Percentiles rank a stretch among this genome's conserved stretches.
phyloP scores from a whole-genome alignment of 2,329 filamentous ascomycete genomes.

The Phialophora chinensis region DNA sequence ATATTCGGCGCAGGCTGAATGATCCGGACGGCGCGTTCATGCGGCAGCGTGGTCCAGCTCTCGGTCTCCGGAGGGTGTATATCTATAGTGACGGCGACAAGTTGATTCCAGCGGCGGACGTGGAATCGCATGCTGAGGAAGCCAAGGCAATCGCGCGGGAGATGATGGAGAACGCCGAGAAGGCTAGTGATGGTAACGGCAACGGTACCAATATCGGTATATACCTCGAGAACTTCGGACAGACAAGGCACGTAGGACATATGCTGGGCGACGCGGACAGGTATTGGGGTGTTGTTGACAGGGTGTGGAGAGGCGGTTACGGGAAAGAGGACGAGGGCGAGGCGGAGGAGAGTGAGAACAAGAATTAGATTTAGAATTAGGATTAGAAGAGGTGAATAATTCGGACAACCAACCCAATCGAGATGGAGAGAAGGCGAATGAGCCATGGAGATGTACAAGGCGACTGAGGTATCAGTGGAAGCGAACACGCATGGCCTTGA shows the following conservation, averaged over 20 bases:
- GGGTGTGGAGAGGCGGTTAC: slow-evolving; percentile 50
- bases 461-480: too few species aligned
- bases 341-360: too few species aligned
- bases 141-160: slow-evolving; percentile 41
- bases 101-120: slow-evolving; percentile 55
- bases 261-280: slow-evolving; percentile 53
- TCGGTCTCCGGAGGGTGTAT: slow-evolving; percentile 57
- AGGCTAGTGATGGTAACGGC: background rate
- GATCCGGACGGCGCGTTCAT: slow-evolving; percentile 46
- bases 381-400: too few species aligned
- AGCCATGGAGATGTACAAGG: too few species aligned
- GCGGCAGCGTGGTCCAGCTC: slow-evolving; percentile 32
- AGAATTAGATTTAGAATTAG: too few species aligned
- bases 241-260: slow-evolving; percentile 60
- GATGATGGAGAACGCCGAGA: background rate
- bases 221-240: slow-evolving; percentile 53
- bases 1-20: slow-evolving; percentile 42
- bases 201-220: background rate
- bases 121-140: slow-evolving; percentile 57
- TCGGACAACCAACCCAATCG: too few species aligned
- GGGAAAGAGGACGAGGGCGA: background rate
- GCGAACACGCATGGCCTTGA: too few species aligned
- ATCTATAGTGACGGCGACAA: slow-evolving; percentile 58
- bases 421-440: too few species aligned
- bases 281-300: slow-evolving; percentile 59